Base-by-base conservation (phyloP, 345 rosid genomes). In the Schrenkiella parvula region DNA sequence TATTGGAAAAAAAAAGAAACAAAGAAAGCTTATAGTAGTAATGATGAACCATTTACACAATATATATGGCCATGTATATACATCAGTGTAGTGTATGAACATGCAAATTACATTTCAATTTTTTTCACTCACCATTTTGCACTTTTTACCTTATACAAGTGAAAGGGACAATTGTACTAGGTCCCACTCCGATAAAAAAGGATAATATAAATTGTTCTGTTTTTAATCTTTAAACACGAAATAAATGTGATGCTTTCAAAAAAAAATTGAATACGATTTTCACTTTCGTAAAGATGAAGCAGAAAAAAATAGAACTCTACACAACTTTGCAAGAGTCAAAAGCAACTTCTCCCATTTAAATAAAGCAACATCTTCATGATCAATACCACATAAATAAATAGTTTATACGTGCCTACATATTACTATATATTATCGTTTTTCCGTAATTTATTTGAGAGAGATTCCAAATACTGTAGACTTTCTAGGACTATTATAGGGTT, bases 381-480 rank as follows among this genome's bases (percentile, higher is more conserved):
- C 57, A 13, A 22, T 52, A 23, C 1, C 56, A 41, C 25, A 34
- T 43, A 50, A 9, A 50, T 22, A 29, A 22, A 10, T 23, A 43
- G 2, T 26, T 14, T 4, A 54, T 43, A 18, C 41, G 37, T 47
- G 37, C 43, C 41, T 39, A 39, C 9, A 23, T 22, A 50, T 28
- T 47, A 41, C n/a, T 17, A 7, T 47, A 50, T 21, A 21, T 7
- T 19, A 63, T 39, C 21, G 31, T 12, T 57, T 25, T 38, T 35
- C 26, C 31, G 5, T 4, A 60, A 29, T 39, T 39, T 37, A 19
- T 41, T 51, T 9, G 56, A 23, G 46, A 41, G 63, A 61, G 79
- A 68, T 75, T 68, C 74, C 74, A 42, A 38, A 5, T 51, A n/a
- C n/a, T n/a, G n/a, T n/a, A 52, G 64, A 42, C 64, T 68, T 60